Evolutionary conservation across 1,284 basidiomycete genomes (phyloP), one percentile per base, ranked within the genome.

Genomic region (Athelia sp.): DNA sequence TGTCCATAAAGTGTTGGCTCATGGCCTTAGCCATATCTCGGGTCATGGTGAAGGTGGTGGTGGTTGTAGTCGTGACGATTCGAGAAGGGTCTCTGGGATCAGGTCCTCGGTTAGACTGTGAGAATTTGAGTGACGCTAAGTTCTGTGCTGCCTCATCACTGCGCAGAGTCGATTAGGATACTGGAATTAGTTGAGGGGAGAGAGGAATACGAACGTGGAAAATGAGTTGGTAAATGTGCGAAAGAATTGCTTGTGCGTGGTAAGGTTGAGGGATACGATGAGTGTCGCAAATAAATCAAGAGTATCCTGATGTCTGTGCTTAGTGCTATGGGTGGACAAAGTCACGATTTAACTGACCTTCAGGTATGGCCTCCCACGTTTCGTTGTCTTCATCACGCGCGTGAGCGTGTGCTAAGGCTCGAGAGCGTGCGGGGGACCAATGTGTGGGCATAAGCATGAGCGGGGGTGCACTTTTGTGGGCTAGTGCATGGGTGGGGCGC

Each of bases 1-100:
- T 94, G 57, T 99, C 96, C 90, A 99, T 96, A 64, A 98, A 99
- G 64, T 98, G 95, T 70, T 99, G 96, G 70, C 93, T 93, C 84
- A 99, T 98, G 31, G 93, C 93, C 72, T 98, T 97, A 53, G 97
- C 97, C 90, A 99, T 99, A 44, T 99, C 96, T 57, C 94, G 85
- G 56, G 93, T 94, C 97, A 99, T 99, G 54, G 93, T 95, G 71
- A 99, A 99, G 19, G 97, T 99, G 40, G 97, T 99, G 9, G 96
- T 99, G 4, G 97, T 99, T 1, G 97, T 99, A 1, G 96, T 99
- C 58, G 97, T 98, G 61, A 99, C 89, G 66, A 99, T 93, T 61
- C 96, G 87, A 67, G 90, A 84, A 54, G 94, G 93, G 71, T 99
- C 95, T 71, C 93, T 90, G 52, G 97, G 95, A 78, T 99, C 97